phyloP scores from a whole-genome alignment of 2,329 filamentous ascomycete species.

The Penicillium vulpinum region DNA sequence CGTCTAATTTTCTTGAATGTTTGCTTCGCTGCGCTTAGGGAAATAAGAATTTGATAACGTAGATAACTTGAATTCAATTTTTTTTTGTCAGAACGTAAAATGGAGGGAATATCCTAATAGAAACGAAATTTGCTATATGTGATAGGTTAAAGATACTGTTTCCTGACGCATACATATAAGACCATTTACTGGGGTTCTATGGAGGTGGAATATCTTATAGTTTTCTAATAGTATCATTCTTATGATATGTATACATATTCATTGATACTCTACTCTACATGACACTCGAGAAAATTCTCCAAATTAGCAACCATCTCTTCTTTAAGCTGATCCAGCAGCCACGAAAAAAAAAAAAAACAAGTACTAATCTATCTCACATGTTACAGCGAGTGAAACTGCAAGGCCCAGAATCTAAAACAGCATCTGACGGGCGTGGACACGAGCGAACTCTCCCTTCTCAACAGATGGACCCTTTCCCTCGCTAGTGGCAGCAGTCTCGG shows the following conservation, averaged over 20 bases:
- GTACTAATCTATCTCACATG: conserved; percentile 13
- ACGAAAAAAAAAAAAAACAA: conserved; percentile 8
- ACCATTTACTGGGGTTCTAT: too few relatives aligned
- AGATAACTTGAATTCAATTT: too few relatives aligned
- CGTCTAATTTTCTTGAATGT: too few relatives aligned
- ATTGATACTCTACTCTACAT: not conserved
- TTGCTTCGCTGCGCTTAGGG: too few relatives aligned
- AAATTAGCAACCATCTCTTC: not conserved
- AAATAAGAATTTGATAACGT: too few relatives aligned
- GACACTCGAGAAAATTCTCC: not conserved
- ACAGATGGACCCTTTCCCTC: not conserved
- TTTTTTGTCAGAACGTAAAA: too few relatives aligned
- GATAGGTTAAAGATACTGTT: not conserved
- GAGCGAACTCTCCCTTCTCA: conserved; percentile 15
- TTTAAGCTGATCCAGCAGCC: conserved; percentile 24
- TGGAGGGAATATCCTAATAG: not conserved
- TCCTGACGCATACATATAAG: not conserved
- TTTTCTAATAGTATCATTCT: not conserved
- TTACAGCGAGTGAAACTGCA: conserved; percentile 3
- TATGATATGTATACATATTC: not conserved
- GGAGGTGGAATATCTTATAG: too few relatives aligned
- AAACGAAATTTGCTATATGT: too few relatives aligned
- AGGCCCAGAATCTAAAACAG: conserved; percentile 15
- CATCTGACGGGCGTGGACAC: conserved; percentile 30
- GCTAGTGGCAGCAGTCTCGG: conserved; percentile 2